A percentile compares a stretch with the other conserved stretches of the same genome.
These are phyloP conservation scores for Psidium friedrichsthalianum DNA, from an alignment of 345 rosid species.

Conservation along the genomic window DNA sequence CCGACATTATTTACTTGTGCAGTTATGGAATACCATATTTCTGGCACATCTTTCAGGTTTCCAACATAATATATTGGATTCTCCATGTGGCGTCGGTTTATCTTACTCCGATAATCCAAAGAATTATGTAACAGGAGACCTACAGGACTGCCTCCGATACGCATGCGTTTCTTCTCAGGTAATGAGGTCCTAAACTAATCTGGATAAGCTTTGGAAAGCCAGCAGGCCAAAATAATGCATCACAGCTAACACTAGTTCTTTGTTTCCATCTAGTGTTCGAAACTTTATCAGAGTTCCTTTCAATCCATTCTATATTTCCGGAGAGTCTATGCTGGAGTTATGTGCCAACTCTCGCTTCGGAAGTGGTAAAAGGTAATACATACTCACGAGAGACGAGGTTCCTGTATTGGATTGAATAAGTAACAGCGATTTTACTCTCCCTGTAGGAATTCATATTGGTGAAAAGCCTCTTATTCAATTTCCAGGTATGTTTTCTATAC, in stretches of 20 bases:
- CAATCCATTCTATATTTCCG: conserved; percentile 29
- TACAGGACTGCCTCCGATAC: conserved; percentile 32
- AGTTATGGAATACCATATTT: background rate
- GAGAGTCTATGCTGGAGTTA: conserved; percentile 46
- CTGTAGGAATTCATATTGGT: conserved; percentile 19
- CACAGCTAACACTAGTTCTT: background rate
- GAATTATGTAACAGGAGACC: conserved; percentile 26
- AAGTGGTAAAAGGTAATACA: conserved; percentile 18
- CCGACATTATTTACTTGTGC: background rate
- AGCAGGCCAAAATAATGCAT: background rate
- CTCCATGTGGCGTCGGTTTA: conserved; percentile 48
- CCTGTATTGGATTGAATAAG: background rate
- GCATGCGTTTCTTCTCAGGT: conserved; percentile 43
- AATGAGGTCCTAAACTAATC: background rate
- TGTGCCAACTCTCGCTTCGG: conserved; percentile 25
- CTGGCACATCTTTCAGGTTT: conserved; percentile 20
- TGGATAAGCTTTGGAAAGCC: background rate
- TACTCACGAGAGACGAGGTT: background rate
- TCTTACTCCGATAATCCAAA: conserved; percentile 26
- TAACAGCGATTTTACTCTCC: background rate
- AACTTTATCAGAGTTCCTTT: conserved; percentile 23
- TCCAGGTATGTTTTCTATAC: conserved; percentile 14
- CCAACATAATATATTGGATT: conserved; percentile 49
- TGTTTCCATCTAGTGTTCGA: conserved; percentile 25
- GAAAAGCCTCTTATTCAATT: conserved; percentile 18